Evolutionary conservation across 2,329 filamentous ascomycete genomes (phyloP).

Genomic region (Fusarium kyushuense): DNA sequence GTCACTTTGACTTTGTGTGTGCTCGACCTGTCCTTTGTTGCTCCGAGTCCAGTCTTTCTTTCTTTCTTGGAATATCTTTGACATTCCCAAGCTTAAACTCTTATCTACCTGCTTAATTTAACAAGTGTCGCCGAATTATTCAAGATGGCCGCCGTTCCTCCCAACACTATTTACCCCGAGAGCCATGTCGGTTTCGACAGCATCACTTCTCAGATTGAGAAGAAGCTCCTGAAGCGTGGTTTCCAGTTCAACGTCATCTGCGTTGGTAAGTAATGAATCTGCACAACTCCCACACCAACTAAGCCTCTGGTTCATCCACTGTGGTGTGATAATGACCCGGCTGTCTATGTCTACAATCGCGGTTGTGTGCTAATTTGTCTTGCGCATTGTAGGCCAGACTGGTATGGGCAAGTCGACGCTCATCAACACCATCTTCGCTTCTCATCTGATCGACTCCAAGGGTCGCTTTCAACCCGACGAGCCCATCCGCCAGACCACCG

Average conservation of each 20-base stretch:
- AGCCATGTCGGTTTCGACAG: slow-evolving; percentile 99
- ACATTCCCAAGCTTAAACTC: slow-evolving; percentile 45
- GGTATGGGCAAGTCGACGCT: slow-evolving; percentile 98
- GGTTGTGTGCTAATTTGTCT: slow-evolving; percentile 28
- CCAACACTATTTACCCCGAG: slow-evolving; percentile 84
- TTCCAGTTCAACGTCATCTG: slow-evolving; percentile 99
- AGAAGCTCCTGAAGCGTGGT: slow-evolving; percentile 98
- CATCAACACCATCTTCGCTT: slow-evolving; percentile 99
- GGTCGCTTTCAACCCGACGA: slow-evolving; percentile 93
- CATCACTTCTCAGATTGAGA: slow-evolving; percentile 99
- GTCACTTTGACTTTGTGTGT: slow-evolving; percentile 42
- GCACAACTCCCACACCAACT: slow-evolving; percentile 16
- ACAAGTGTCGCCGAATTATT: slow-evolving; percentile 43
- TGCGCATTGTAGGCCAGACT: slow-evolving; percentile 79
- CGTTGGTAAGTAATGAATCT: slow-evolving; percentile 78
- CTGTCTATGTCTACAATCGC: slow-evolving; percentile 11
- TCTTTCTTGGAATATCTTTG: slow-evolving; percentile 49
- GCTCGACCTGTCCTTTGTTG: slow-evolving; percentile 39
- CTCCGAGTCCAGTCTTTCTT: slow-evolving; percentile 40
- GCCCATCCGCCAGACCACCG: slow-evolving; percentile 92
- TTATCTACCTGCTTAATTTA: slow-evolving; percentile 50
- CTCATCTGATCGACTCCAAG: slow-evolving; percentile 99
- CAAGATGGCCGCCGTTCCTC: slow-evolving; percentile 72
- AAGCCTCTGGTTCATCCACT: slow-evolving; percentile 18
- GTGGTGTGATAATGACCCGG: slow-evolving; percentile 34